Evolutionary conservation across 2,329 filamentous ascomycete genomes (phyloP).

Genomic region (Trematosphaeria pertusa): DNA sequence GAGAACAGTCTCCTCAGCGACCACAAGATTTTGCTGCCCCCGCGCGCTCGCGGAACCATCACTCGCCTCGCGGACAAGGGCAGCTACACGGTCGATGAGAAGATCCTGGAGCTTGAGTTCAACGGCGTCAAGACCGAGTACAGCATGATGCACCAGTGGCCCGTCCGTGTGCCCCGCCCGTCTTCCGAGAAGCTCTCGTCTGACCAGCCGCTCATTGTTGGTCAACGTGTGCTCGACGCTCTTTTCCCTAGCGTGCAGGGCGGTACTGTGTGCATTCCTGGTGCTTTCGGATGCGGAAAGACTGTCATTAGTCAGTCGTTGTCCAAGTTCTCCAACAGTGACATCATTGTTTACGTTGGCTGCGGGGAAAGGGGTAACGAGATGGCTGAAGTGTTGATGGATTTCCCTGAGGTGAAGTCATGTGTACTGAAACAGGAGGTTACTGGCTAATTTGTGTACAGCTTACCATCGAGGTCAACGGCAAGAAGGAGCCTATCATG

Average conservation of each 20-base stretch:
- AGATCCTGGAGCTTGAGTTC: slow-evolving; percentile 95
- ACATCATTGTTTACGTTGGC: slow-evolving; percentile 98
- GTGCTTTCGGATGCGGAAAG: slow-evolving; percentile 98
- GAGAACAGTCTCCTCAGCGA: slow-evolving; percentile 95
- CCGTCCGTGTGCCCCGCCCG: slow-evolving; percentile 92
- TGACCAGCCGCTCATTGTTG: slow-evolving; percentile 90
- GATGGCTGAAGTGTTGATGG: slow-evolving; percentile 99
- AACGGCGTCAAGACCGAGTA: slow-evolving; percentile 94
- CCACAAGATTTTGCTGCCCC: slow-evolving; percentile 92
- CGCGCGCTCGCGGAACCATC: slow-evolving; percentile 88
- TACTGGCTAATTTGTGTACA: slow-evolving; percentile 29
- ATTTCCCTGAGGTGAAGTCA: slow-evolving; percentile 82
- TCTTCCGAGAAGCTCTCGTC: slow-evolving; percentile 91
- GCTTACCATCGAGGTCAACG: slow-evolving; percentile 92
- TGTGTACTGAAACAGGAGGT: slow-evolving; percentile 5
- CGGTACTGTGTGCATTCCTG: slow-evolving; percentile 96
- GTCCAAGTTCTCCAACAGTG: slow-evolving; percentile 99
- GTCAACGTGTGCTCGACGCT: slow-evolving; percentile 93
- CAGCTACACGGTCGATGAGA: slow-evolving; percentile 91
- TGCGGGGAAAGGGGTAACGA: slow-evolving; percentile 93
- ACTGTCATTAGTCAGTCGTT: slow-evolving; percentile 98
- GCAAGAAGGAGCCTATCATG: slow-evolving; percentile 98
- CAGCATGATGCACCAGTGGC: slow-evolving; percentile 99
- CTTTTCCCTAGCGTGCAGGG: slow-evolving; percentile 96
- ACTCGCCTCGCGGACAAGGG: slow-evolving; percentile 89